Evolutionary conservation across 1,139 yeast genomes (phyloP), one percentile per base, ranked within the genome.

Genomic region (Hemisphaericaspora xylofermentans): DNA sequence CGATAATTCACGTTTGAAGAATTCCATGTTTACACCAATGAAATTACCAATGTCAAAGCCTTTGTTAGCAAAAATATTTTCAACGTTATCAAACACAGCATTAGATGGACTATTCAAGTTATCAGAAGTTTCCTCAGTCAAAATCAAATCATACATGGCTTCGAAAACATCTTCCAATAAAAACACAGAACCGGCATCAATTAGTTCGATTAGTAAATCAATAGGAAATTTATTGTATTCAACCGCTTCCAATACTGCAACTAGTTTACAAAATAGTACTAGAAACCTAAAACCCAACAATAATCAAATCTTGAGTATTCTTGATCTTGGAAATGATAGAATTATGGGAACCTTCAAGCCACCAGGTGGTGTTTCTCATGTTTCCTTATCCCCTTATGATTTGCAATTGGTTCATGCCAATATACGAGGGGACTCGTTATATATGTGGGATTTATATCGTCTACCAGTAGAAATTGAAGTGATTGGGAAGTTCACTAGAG

Each of bases 371-470:
- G 71, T 83, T 14, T 81, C 88, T 0, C 64, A 69, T 21, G 56
- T 84, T 2, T 79, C 86, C 1, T 56, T 84, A 6, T 81, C 85
- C 0, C 86, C 87, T 0, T 79, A 73, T 56, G 88, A 83, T 52
- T 58, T 80, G 29, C 76, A 78, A 27, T 56, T 84, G 39, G 76
- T 82, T 1, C 77, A 83, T n/a, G 73, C 76, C 3, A 75, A 78
- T 16, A 54, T 61, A 15, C 67, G 86, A 41, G 91, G 91, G 2
- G 89, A 84, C 53, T 72, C 69, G 38, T 64, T 83, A 10, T 81
- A 71, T 51, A 66, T 82, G 48, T 84, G 88, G 84, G 91, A 84
- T 52, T 66, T 78, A 41, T 70, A 82, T 34, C 71, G 73, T 43
- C 61, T 74, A 28, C 80, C 83, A 0, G 52, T 52, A 1, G 79